These are phyloP conservation scores for Euphrasia confusa DNA, from an alignment of 257 asterid genomes.

Conservation along the genomic window DNA sequence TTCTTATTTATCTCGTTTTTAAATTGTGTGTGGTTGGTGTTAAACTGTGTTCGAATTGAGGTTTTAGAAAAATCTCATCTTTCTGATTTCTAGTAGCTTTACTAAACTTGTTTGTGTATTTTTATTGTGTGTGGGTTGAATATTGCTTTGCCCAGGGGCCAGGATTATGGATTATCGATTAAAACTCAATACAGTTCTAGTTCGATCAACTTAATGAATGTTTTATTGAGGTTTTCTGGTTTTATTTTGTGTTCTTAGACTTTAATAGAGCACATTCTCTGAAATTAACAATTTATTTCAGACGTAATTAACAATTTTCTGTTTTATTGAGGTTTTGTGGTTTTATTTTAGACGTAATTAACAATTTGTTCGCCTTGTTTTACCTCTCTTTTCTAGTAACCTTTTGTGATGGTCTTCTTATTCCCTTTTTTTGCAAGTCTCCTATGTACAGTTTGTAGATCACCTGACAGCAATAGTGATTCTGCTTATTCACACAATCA, in stretches of 20 bases:
- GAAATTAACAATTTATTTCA: no score
- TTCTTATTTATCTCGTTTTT: not conserved
- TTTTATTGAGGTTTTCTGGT: not conserved
- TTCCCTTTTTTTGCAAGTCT: no score
- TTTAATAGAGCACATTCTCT: not conserved
- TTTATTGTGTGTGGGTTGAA: not conserved
- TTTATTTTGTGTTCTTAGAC: not conserved
- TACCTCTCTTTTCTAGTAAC: no score
- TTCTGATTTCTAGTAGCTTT: not conserved
- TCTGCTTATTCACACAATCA: no score
- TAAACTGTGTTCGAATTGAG: not conserved
- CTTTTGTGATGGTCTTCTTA: no score
- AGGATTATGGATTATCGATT: not conserved
- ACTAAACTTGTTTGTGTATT: conserved; percentile 2
- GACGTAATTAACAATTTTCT: no score
- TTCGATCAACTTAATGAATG: not conserved
- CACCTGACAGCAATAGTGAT: no score
- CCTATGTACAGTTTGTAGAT: no score
- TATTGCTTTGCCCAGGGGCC: not conserved
- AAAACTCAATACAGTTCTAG: not conserved
- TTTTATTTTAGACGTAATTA: no score
- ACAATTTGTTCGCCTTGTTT: no score
- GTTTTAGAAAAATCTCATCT: not conserved
- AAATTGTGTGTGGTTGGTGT: conserved; percentile 1
- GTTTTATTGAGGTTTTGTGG: no score